Evolutionary conservation across 1,284 basidiomycete genomes (phyloP), one percentile per base, ranked within the genome.

Genomic region (Cryptococcus sp.): DNA sequence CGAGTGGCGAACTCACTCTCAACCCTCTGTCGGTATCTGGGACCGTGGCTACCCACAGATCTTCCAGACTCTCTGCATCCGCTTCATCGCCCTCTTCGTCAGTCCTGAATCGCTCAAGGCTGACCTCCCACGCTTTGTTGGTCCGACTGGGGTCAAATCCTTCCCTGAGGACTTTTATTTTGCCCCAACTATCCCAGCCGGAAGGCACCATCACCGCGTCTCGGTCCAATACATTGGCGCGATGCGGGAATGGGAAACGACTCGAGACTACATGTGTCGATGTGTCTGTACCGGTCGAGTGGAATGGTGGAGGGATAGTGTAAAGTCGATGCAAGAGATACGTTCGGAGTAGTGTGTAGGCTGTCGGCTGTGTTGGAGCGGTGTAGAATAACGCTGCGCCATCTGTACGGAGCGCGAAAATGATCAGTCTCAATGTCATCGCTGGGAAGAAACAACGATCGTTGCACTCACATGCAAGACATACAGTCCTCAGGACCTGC

Each of bases 131-230:
- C 22, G 89, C 90, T 55, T 88, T 86, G 1, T 86, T 87, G 84
- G 91, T 90, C 48, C 83, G 76, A 52, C 85, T 87, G 1, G 90
- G 86, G 61, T 96, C 92, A 68, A 98, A 99, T 0, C 91, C 89
- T 47, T 98, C 95, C 50, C 93, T 82, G 55, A 98, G 79, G 2
- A 97, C 89, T 3, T 84, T 83, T 63, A 98, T 97, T 82, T 98
- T 98, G 3, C 93, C 93, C 90, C 91, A 97, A 63, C 89, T 91
- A 76, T 99, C 95, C 96, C 95, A 99, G 2, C 95, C 96, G 1
- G 90, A 84, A 1, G 95, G 96, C 0, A 99, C 87, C 49, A 96
- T 84, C 50, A 99, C 89, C 8, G 86, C 88, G 69, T 97, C 93
- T 35, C 93, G 85, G 73, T 99, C 95, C 25, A 98, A 82, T 0